Evolutionary conservation across 2,329 filamentous ascomycete species (phyloP), one percentile per base, ranked within the genome.

Genomic region (Ustilaginoidea virens): DNA sequence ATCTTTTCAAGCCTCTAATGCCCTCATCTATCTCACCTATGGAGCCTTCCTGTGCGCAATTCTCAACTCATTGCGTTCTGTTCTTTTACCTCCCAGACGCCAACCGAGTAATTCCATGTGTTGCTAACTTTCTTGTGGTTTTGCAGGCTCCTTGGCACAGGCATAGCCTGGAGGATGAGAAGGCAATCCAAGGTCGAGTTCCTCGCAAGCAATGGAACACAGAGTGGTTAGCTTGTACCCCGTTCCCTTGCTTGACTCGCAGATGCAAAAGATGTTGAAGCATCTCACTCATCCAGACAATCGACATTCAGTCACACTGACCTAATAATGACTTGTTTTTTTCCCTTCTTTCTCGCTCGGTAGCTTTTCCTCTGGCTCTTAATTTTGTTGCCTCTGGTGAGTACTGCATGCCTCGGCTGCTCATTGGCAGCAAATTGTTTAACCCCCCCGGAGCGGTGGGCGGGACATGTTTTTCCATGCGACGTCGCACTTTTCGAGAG

Each of bases 341-440:
- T 11, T 21, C 7, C 19, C 12, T 19, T 30, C 37, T 41, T 35
- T 27, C 9, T 11, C 9, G 5, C 15, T 7, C 7, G 17, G 6
- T 45, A 90, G 81, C 78, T 40, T 59, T 83, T 39, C 81, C 81
- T 43, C 61, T 90, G 55, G 80, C 81, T 53, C 65, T 90, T 49
- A 90, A 90, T 60, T 90, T 90, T 62, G 80, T 90, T 60, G 81
- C 81, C 53, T 82, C 80, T 62, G 80, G 81, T 90, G 74, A 87
- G 81, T 87, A 56, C 54, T 5, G 17, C 13, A 27, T 7, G 23
- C 8, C 14, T 20, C 23, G 15, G 25, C 11, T 18, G 19, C 25
- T n/a, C n/a, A n/a, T n/a, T n/a, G n/a, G n/a, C n/a, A n/a, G n/a
- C n/a, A n/a, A n/a, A n/a, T 24, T 24, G 8, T 7, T 12, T 7